Evolutionary conservation across 768 basidiomycete species (phyloP).

Genomic region (Mycena chlorophos): DNA sequence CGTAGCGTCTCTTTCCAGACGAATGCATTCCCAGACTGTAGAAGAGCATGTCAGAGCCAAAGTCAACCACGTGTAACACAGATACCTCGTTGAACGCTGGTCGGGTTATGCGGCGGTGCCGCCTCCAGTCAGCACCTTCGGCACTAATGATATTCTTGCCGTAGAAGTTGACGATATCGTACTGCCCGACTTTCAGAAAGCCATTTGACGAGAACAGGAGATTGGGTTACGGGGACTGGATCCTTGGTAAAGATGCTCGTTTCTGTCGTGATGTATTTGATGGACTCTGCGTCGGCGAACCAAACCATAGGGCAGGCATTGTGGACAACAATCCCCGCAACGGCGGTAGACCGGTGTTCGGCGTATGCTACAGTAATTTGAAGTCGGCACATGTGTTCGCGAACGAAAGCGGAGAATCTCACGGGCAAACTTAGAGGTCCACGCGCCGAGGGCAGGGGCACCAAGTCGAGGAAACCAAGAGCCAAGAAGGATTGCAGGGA

Average conservation of each 20-base stretch:
- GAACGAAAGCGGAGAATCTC: not conserved
- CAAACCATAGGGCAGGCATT: not conserved
- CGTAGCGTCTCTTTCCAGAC: constrained; percentile 49
- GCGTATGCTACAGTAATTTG: no score
- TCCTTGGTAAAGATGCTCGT: not conserved
- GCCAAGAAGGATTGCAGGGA: not conserved
- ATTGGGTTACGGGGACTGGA: not conserved
- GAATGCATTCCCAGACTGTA: constrained; percentile 47
- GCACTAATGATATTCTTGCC: constrained; percentile 44
- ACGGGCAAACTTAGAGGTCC: not conserved
- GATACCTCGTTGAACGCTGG: constrained; percentile 52
- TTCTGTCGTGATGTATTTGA: not conserved
- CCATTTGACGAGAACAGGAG: not conserved
- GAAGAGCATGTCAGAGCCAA: not conserved
- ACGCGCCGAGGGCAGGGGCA: not conserved
- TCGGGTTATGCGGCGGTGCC: constrained; percentile 45
- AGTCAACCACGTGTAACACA: not conserved
- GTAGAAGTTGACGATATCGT: constrained; percentile 46
- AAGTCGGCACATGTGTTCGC: not conserved
- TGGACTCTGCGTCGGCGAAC: not conserved
- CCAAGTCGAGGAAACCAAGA: no score
- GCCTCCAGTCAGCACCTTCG: constrained; percentile 49
- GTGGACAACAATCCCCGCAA: not conserved
- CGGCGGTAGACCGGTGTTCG: not conserved
- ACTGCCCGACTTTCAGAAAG: not conserved